Evolutionary conservation across 73 alveolate species (phyloP).

Genomic region (Tetrahymena borealis): DNA sequence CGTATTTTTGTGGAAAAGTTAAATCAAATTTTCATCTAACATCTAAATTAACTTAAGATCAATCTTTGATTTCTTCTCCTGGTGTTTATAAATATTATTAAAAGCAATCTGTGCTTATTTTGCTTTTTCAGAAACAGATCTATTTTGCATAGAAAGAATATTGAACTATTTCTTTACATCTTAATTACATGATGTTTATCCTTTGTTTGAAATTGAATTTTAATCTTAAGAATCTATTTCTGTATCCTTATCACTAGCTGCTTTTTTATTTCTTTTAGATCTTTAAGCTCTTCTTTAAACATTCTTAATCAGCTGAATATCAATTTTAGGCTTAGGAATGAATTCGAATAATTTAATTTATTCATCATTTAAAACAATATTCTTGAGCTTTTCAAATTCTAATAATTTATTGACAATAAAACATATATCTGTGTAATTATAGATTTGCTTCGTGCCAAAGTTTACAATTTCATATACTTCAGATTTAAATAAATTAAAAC

Average conservation of each 20-base stretch:
- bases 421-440: not conserved
- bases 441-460: not conserved
- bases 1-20: not conserved
- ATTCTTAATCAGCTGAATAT: not conserved
- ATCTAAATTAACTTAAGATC: not conserved
- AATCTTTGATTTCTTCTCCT: not conserved
- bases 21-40: not conserved
- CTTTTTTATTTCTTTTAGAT: not conserved
- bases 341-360: not conserved
- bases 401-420: not conserved
- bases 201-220: not conserved
- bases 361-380: not conserved
- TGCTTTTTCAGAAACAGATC: not conserved
- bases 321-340: not conserved
- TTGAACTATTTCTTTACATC: not conserved
- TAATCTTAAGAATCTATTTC: too few relatives aligned
- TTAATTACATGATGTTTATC: not conserved
- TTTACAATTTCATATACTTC: not conserved
- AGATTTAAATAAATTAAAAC: not conserved
- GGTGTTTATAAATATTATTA: not conserved
- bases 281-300: not conserved
- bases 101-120: not conserved
- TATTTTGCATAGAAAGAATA: not conserved
- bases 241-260: too few relatives aligned
- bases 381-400: not conserved